Evolutionary conservation across 2,329 filamentous ascomycete species (phyloP), one percentile per base, ranked within the genome.

Genomic region (Verticillium albo-atrum): DNA sequence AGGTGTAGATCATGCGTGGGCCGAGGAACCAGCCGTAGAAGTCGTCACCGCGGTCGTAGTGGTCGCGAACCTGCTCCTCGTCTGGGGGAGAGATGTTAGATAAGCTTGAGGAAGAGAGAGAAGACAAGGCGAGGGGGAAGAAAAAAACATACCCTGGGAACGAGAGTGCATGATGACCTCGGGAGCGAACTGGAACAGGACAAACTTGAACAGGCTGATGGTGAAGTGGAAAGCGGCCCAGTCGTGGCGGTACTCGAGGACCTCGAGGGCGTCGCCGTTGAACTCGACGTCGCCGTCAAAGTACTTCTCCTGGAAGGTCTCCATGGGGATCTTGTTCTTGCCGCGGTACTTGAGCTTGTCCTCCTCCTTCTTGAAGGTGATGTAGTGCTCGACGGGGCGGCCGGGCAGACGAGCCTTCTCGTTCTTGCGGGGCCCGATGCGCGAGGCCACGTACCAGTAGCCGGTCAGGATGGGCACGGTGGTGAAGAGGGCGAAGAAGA

Each of bases 11-110:
- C 92, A 96, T 96, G 70, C 91, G 91, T 61, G 91, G 91, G 61
- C 92, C 92, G 61, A 96, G 82, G 82, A 96, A 96, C 90, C 91
- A 96, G 72, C 84, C 87, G 79, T 96, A 96, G 78, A 95, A 95
- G 76, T 96, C 92, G 72, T 96, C 90, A 69, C 92, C 92, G 67
- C 91, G 88, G 81, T 96, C 91, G 77, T 96, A 96, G 79, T 95
- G 90, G 74, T 91, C 90, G 71, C 91, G 89, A 55, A 96, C 91
- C 77, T 96, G 92, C 75, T 96, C 91, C 82, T 96, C 91, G 68
- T 96, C 91, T 92, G 66, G 53, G 51, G 10, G 14, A 37, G 9
- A 37, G 15, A 35, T 15, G 25, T 37, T 54, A 53, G 28, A 6
- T 28, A 20, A 7, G 23, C n/a, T n/a, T n/a, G 30, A 42, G 56